Conservation (phyloP, 2,329 filamentous ascomycete species). For the Exserohilum rostratum region DNA sequence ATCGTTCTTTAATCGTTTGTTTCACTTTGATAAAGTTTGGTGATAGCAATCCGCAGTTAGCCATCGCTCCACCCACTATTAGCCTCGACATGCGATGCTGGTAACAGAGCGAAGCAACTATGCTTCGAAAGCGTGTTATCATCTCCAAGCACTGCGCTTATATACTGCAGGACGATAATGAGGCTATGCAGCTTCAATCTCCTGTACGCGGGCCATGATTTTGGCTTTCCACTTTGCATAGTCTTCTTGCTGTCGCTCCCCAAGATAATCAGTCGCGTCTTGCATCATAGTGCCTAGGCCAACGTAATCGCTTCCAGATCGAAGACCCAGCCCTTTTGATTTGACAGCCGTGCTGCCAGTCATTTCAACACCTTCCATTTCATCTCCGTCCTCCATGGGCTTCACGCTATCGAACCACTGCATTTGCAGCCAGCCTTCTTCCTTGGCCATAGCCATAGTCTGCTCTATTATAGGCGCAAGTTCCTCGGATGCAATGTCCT, state of each 20-base stretch:
- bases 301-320: conserved; percentile 53
- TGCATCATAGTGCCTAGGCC: conserved; percentile 74
- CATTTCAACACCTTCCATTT: conserved; percentile 36
- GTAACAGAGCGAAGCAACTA: no score
- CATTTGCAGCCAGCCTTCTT: conserved; percentile 57
- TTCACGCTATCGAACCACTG: conserved; percentile 63
- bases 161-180: no score
- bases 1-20: no score
- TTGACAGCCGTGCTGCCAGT: conserved; percentile 32
- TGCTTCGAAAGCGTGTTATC: no score
- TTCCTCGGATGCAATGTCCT: conserved; percentile 54
- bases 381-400: conserved; percentile 34
- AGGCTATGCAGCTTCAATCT: conserved; percentile 48
- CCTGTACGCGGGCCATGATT: conserved; percentile 63
- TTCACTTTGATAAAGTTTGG: no score
- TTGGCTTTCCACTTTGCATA: conserved; percentile 69
- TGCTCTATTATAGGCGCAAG: conserved; percentile 46
- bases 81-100: no score
- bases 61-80: no score
- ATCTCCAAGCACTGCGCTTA: no score
- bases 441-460: conserved; percentile 41
- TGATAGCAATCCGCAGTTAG: no score
- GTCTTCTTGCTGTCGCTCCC: conserved; percentile 65
- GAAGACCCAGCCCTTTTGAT: conserved; percentile 47
- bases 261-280: conserved; percentile 73